Evolutionary conservation across 148 eudicot genomes (phyloP), one percentile per base, ranked within the genome.

Genomic region (Euryodendron excelsum): DNA sequence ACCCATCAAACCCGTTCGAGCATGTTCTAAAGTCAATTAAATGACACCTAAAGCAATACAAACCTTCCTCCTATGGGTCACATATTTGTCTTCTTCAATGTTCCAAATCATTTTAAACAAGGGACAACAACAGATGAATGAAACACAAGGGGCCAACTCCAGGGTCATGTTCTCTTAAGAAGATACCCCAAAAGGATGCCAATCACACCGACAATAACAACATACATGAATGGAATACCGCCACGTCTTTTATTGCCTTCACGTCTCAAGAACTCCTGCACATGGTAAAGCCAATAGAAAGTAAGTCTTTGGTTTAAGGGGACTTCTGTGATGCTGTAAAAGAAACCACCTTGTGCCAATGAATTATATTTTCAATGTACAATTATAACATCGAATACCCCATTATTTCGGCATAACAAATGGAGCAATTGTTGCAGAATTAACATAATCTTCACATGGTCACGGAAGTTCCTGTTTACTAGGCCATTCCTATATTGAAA

Each of bases 131-230:
- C 71, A 64, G 53, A 66, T 44, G 53, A 33, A 62, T 34, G 11
- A 39, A 53, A 37, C 48, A 59, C 23, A 75, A 28, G 9, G n/a
- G n/a, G 33, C 14, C 6, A 27, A 30, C 14, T 77, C 63, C 27
- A 17, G 9, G 14, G 55, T 87, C 75, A 88, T 69, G 85, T 80
- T 47, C 74, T 88, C 83, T 85, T 91, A n/a, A 88, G 21, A 71
- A 91, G 72, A 79, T 88, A 91, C 18, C 96, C 96, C 79, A 89
- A 61, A 17, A 89, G 80, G 65, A 90, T n/a, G 78, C 96, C 91
- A 30, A 91, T 52, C 76, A 91, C 73, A 48, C 91, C 91, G 61
- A 84, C 82, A 62, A 91, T 52, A 68, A 90, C 61, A 34, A 90
- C 89, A 52, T 87, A 87, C 64, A 86, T 80, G 75, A 90, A 77